These are phyloP conservation scores for Cytospora mali DNA, from an alignment of 2,329 filamentous ascomycete species.

Conservation along the genomic window DNA sequence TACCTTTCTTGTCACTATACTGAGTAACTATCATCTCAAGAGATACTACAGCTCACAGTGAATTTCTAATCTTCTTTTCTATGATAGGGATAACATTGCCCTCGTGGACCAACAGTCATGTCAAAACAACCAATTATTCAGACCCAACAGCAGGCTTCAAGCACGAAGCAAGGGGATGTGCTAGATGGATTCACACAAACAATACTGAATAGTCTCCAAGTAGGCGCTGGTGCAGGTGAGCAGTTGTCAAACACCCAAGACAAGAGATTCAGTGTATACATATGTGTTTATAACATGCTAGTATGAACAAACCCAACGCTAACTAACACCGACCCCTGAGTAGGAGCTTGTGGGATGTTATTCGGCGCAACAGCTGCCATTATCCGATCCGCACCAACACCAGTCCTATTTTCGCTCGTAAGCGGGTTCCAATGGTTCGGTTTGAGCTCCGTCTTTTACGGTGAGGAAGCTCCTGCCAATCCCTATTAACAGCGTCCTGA, in stretches of 20 bases:
- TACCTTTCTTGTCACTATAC: background rate
- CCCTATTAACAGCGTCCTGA: background rate
- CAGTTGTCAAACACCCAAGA: too few relatives aligned
- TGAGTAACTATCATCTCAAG: background rate
- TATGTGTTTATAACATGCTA: background rate
- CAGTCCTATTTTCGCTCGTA: conserved; percentile 70
- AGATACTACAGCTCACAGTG: background rate
- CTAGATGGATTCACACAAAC: conserved; percentile 49
- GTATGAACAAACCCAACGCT: background rate
- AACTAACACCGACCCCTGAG: background rate
- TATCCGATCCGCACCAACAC: conserved; percentile 61
- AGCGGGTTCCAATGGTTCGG: conserved; percentile 81
- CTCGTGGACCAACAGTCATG: conserved; percentile 13
- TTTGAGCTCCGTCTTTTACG: conserved; percentile 76
- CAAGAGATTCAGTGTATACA: background rate
- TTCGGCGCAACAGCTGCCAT: conserved; percentile 73
- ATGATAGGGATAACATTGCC: conserved; percentile 1
- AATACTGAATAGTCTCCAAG: conserved; percentile 55
- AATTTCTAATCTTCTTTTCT: background rate
- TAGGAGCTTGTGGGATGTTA: conserved; percentile 63
- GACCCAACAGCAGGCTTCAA: conserved; percentile 4
- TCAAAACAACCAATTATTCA: background rate
- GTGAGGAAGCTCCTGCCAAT: conserved; percentile 46
- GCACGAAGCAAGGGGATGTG: conserved; percentile 34
- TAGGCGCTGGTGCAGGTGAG: conserved; percentile 62